Base-by-base conservation (phyloP, 257 asterid genomes). In the Pogostemon cablin region DNA sequence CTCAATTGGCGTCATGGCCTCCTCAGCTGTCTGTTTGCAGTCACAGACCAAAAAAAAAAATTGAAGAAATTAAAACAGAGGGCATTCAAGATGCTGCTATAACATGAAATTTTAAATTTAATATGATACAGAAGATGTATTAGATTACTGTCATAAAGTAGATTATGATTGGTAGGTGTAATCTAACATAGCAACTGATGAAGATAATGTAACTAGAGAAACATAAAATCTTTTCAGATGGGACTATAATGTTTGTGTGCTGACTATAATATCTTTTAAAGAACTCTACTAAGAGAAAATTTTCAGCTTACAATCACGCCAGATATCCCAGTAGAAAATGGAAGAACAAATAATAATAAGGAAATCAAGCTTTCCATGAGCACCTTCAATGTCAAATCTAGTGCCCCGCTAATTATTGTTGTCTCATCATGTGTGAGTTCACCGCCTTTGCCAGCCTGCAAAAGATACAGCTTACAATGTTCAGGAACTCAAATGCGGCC, bases 1-100 rank as follows among this genome's bases (percentile, higher is more conserved):
- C 85, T 95, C 98, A 60, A 95, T 91, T 53, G 99, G 98, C 2
- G 99, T 95, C 98, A 95, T 91, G 77, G 99, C 99, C 78, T 88
- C 98, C 86, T 91, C 99, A 75, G 99, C 99, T 72, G 95, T 91
- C 99, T 95, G 84, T 76, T 72, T 32, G 73, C 72, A 82, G 76
- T 71, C 25, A 75, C 59, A 62, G 56, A 25, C 32, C 32, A 25
- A 25, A 5, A 64, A 9, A 73, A 79, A 57, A 11, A 50, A 67
- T 53, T 34, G 38, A 65, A 57, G 3, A 63, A 52, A 76, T 55
- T 8, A 48, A 56, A 20, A 44, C 50, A 57, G 41, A 17, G 42
- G 10, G 7, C 40, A n/a, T 46, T 52, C 53, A 57, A 57, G 54
- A 72, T 47, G 37, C 58, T 58, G 55, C 44, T 57, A 54, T 47